Evolutionary conservation across 148 eudicot species (phyloP).

Genomic region (Oxyria digyna): DNA sequence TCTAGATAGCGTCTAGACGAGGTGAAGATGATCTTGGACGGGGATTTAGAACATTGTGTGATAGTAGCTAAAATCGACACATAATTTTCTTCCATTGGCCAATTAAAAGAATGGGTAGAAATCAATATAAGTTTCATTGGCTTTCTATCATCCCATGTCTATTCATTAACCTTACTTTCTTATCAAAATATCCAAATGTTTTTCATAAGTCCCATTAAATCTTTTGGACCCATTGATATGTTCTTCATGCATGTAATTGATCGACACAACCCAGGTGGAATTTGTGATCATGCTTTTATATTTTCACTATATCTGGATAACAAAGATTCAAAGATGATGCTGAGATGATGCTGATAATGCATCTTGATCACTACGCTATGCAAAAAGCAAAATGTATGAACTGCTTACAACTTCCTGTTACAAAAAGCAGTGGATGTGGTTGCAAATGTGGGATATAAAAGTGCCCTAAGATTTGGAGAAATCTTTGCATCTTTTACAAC

Average conservation of each 20-base stretch:
- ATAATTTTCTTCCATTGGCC: neutral
- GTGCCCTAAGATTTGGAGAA: neutral
- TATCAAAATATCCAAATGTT: neutral
- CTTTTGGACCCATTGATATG: neutral
- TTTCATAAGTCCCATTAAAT: neutral
- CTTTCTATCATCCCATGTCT: neutral
- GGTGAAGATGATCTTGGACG: no score
- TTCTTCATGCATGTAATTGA: neutral
- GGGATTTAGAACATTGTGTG: no score
- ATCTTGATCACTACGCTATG: neutral
- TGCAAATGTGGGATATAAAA: neutral
- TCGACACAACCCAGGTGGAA: neutral
- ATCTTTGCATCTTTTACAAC: neutral
- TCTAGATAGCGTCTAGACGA: no score
- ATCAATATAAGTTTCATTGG: neutral
- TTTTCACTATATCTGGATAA: neutral
- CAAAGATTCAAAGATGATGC: neutral
- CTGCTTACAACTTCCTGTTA: neutral
- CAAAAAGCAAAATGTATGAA: neutral
- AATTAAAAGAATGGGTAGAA: neutral
- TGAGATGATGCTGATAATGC: neutral
- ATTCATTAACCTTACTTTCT: neutral
- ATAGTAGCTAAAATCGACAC: neutral
- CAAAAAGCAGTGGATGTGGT: neutral
- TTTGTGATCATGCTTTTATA: neutral